Evolutionary conservation across 73 alveolate species (phyloP).

Genomic region (Paramecium tetraurelia): DNA sequence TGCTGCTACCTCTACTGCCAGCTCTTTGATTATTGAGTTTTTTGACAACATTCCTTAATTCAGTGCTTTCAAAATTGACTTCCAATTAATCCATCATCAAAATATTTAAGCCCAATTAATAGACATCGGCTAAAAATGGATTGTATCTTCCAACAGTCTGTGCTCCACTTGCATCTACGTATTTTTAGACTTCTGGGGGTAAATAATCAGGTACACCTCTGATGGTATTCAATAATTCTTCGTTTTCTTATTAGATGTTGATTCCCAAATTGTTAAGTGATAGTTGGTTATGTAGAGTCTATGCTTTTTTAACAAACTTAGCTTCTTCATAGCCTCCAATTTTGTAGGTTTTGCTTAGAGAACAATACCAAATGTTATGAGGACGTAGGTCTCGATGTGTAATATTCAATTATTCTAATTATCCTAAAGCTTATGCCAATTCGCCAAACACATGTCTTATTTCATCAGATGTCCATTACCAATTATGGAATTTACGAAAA

Average conservation of each 20-base stretch:
- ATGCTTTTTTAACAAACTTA: background rate
- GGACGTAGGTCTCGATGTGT: slow-evolving; percentile 60
- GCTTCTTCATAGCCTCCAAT: slow-evolving; percentile 63
- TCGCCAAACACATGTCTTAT: slow-evolving; percentile 49
- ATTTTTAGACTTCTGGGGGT: slow-evolving; percentile 55
- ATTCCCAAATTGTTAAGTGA: slow-evolving; percentile 17
- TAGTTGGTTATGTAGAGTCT: background rate
- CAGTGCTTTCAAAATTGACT: slow-evolving; percentile 54
- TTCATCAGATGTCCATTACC: slow-evolving; percentile 57
- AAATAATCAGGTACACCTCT: slow-evolving; percentile 64
- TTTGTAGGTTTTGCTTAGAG: slow-evolving; percentile 10
- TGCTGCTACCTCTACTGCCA: slow-evolving; percentile 20
- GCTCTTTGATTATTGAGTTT: background rate
- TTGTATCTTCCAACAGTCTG: slow-evolving; percentile 48
- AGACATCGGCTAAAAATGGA: slow-evolving; percentile 53
- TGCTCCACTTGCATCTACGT: slow-evolving; percentile 37
- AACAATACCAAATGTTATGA: slow-evolving; percentile 59
- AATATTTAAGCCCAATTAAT: slow-evolving; percentile 49
- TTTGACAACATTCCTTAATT: background rate
- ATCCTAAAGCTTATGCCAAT: slow-evolving; percentile 44
- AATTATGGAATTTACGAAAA: slow-evolving; percentile 55
- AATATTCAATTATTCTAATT: slow-evolving; percentile 26
- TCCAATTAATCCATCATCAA: slow-evolving; percentile 53
- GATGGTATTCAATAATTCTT: slow-evolving; percentile 50
- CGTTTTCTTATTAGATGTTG: slow-evolving; percentile 42